Percentiles rank a stretch among this genome's conserved stretches.
phyloP scores from a whole-genome alignment of 306 rosid genomes.

The Gynostemma pentaphyllum region DNA sequence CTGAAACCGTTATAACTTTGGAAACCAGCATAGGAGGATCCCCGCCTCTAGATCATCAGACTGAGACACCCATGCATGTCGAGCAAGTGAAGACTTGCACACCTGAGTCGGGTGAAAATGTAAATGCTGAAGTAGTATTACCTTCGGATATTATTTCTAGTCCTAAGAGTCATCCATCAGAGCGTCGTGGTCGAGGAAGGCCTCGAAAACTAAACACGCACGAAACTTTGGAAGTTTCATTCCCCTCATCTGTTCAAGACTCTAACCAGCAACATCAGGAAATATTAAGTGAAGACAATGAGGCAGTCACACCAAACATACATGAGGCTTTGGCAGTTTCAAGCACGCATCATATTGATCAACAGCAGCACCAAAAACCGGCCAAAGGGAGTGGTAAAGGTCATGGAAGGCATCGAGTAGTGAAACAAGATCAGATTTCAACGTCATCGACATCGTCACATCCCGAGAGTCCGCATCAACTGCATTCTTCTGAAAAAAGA shows the following conservation, averaged over 20 bases:
- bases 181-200: conserved; percentile 2
- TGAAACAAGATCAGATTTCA: background rate
- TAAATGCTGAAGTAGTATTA: background rate
- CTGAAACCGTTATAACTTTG: background rate
- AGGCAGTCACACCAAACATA: background rate
- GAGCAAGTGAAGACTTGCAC: background rate
- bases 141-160: background rate
- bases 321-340: too few relatives aligned
- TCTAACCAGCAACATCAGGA: background rate
- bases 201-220: conserved; percentile 3
- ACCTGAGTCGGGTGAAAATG: background rate
- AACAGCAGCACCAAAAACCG: background rate
- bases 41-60: background rate
- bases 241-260: background rate
- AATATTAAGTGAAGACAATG: background rate
- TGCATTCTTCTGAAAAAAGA: background rate
- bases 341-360: background rate
- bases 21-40: background rate
- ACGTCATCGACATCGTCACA: background rate
- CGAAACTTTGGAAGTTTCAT: background rate
- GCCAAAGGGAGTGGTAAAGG: background rate
- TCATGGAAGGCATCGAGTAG: conserved; percentile 10
- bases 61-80: background rate
- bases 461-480: background rate
- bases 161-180: background rate